These are phyloP conservation scores for Geotrichum australiense DNA, from an alignment of 1,139 yeast genomes.

Conservation along the genomic window DNA sequence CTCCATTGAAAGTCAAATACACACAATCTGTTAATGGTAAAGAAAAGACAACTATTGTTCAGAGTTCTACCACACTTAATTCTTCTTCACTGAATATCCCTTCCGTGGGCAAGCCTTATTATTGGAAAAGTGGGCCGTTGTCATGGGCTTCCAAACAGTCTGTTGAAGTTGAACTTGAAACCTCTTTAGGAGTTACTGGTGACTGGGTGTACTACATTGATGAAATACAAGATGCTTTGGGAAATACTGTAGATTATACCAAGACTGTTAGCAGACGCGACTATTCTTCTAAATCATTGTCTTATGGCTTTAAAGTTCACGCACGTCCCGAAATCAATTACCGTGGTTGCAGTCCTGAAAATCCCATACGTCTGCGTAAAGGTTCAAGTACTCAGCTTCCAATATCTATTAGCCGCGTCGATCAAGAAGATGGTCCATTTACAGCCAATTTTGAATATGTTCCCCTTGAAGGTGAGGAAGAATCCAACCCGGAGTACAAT, in stretches of 20 bases:
- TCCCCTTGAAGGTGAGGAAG: slow-evolving; percentile 20
- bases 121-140: slow-evolving; percentile 38
- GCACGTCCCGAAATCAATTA: slow-evolving; percentile 50
- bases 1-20: slow-evolving; percentile 64
- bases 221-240: slow-evolving; percentile 67
- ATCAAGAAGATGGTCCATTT: slow-evolving; percentile 31
- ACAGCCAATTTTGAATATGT: slow-evolving; percentile 26
- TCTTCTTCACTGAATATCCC: slow-evolving; percentile 16
- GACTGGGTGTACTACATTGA: slow-evolving; percentile 57
- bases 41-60: slow-evolving; percentile 38
- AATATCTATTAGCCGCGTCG: slow-evolving; percentile 22
- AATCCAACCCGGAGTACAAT: slow-evolving; percentile 9
- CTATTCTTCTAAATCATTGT: slow-evolving; percentile 23
- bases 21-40: slow-evolving; percentile 48
- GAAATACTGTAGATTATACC: slow-evolving; percentile 55
- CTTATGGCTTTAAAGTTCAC: slow-evolving; percentile 55
- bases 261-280: slow-evolving; percentile 25
- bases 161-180: slow-evolving; percentile 45
- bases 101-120: slow-evolving; percentile 16
- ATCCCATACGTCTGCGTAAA: slow-evolving; percentile 31
- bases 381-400: slow-evolving; percentile 28
- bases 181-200: slow-evolving; percentile 48
- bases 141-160: slow-evolving; percentile 48
- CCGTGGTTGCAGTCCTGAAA: slow-evolving; percentile 31
- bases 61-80: slow-evolving; percentile 41